Evolutionary conservation across 148 eudicot species (phyloP), one percentile per base, ranked within the genome.

Genomic region (Spergularia bocconei): DNA sequence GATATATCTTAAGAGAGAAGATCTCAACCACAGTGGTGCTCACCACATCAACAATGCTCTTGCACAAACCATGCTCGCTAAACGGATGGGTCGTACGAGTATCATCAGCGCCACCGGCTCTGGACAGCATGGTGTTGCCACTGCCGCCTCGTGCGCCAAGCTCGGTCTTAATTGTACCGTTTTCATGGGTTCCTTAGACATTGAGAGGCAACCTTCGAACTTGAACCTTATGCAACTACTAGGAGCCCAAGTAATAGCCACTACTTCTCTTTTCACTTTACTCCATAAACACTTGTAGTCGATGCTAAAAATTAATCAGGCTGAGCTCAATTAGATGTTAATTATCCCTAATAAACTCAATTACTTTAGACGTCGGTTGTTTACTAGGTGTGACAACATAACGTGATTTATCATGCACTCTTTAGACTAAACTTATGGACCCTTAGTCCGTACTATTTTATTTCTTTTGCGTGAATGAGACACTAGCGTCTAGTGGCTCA

Each of bases 41-140:
- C 95, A 93, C 81, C 91, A 90, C 80, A 90, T 93, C 48, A 93
- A 93, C 78, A 93, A 91, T 53, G 93, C 98, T 14, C 77, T 93
- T 4, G 98, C 87, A 0, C 98, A 93, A 62, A 88, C 89, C 1
- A 79, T 93, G 92, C 75, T 93, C 0, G 98, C 98, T 67, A 87
- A 83, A 39, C 88, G 95, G 11, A 78, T 93, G 83, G 91, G 87
- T 53, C 73, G 66, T 64, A 78, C 70, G 23, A 82, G 72, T 23
- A 51, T 93, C 1, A 79, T 89, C n/a, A 85, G 95, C 0, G 89
- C 91, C 78, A 91, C 98, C 1, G 91, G 94, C 0, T 88, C 91
- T 5, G 98, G 97, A 38, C 91, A 89, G 62, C 94, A 93, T 52
- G 98, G 98, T 3, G 83, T 93, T 5, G 98, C 98, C 8, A 80